Evolutionary conservation across 352 stramenopile species (phyloP).

Genomic region (Phytopythium mirpurense): DNA sequence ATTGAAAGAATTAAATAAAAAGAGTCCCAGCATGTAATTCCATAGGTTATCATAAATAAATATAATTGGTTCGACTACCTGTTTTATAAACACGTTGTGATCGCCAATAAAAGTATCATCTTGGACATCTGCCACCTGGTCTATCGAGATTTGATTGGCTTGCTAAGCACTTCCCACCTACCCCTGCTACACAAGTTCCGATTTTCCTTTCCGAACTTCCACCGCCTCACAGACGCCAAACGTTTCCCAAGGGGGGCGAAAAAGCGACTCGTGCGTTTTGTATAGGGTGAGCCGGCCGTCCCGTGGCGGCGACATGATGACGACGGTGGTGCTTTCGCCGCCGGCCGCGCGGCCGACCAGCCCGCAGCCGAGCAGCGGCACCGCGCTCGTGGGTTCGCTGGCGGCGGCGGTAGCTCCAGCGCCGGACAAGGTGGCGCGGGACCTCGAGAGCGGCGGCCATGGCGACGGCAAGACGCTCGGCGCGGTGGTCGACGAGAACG

Average conservation of each 20-base stretch:
- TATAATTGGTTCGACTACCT: too few species aligned
- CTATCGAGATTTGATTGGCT: neutral
- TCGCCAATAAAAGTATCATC: too few species aligned
- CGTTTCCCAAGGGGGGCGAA: neutral
- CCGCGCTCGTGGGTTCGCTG: neutral
- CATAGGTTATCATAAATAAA: too few species aligned
- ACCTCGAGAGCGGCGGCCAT: neutral
- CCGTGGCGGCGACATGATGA: constrained; percentile 28
- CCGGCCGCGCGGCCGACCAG: constrained; percentile 16
- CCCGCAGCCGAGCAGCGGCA: constrained; percentile 4
- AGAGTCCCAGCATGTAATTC: too few species aligned
- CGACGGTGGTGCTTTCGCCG: constrained; percentile 42
- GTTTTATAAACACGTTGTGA: too few species aligned
- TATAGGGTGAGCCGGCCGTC: neutral
- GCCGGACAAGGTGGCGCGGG: constrained; percentile 9
- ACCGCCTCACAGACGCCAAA: constrained; percentile 1
- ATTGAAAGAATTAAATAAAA: too few species aligned
- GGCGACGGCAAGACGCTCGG: constrained; percentile 12
- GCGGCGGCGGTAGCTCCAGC: neutral
- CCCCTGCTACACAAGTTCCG: constrained; percentile 2
- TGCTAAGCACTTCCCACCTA: neutral
- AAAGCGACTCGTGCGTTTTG: neutral
- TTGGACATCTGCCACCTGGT: neutral
- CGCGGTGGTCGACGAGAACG: constrained; percentile 17
- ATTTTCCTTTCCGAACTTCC: constrained; percentile 2